A percentile compares a stretch with the other conserved stretches of the same genome.
phyloP scores from a whole-genome alignment of 768 basidiomycete species.

The Kondoa malvinella region DNA sequence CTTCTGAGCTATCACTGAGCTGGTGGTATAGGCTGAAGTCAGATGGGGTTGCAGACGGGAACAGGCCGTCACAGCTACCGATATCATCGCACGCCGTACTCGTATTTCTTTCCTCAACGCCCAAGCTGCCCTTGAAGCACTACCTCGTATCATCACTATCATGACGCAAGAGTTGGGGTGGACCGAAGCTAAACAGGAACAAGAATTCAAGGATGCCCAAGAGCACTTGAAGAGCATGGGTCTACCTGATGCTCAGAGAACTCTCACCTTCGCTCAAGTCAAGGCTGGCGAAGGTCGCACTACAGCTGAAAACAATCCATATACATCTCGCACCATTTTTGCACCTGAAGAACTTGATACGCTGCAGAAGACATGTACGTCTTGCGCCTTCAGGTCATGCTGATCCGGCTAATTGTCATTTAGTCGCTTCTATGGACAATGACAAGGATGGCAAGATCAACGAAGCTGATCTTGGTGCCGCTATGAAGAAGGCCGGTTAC shows the following conservation, averaged over 20 bases:
- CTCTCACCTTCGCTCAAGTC: slow-evolving; percentile 14
- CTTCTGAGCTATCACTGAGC: neutral
- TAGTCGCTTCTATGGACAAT: slow-evolving; percentile 30
- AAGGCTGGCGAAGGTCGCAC: slow-evolving; percentile 8
- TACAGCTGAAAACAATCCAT: slow-evolving; percentile 7
- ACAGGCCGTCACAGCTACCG: slow-evolving; percentile 78
- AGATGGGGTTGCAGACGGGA: slow-evolving; percentile 74
- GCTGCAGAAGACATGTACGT: slow-evolving; percentile 34
- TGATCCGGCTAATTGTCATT: neutral
- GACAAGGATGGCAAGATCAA: slow-evolving; percentile 42
- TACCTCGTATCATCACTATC: slow-evolving; percentile 76
- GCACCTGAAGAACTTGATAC: slow-evolving; percentile 24
- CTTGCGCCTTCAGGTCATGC: slow-evolving; percentile 25
- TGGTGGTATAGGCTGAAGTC: slow-evolving; percentile 47
- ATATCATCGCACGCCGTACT: slow-evolving; percentile 79
- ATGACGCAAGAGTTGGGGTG: slow-evolving; percentile 76
- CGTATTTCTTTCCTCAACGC: slow-evolving; percentile 90
- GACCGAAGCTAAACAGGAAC: slow-evolving; percentile 43
- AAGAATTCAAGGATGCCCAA: slow-evolving; percentile 48
- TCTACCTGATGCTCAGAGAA: slow-evolving; percentile 20
- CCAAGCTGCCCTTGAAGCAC: slow-evolving; percentile 60
- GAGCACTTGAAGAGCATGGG: slow-evolving; percentile 74
- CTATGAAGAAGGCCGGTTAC: slow-evolving; percentile 60
- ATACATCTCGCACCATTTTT: slow-evolving; percentile 29
- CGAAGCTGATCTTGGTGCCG: slow-evolving; percentile 52